Conservation (phyloP, 2,329 filamentous ascomycete species). For the Xylaria digitata region DNA sequence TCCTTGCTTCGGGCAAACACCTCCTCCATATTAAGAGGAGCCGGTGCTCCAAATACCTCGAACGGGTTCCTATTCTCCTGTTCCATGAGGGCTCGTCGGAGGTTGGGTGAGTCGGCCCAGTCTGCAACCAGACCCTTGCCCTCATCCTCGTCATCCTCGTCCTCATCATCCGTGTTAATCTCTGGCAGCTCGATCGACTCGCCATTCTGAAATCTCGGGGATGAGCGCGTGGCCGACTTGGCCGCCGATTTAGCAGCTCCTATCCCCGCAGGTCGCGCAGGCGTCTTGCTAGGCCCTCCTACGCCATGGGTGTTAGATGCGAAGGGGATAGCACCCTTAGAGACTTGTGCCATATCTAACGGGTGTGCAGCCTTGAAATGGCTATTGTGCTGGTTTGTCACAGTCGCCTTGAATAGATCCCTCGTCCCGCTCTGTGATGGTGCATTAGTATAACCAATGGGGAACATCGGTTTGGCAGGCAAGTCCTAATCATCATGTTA, state of each 20-base stretch:
- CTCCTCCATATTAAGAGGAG: conserved; percentile 92
- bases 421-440: conserved; percentile 65
- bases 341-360: conserved; percentile 86
- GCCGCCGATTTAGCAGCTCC: conserved; percentile 64
- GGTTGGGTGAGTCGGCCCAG: conserved; percentile 90
- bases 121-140: conserved; percentile 73
- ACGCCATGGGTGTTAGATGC: conserved; percentile 73
- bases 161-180: conserved; percentile 93
- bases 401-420: conserved; percentile 73
- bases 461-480: conserved; percentile 69
- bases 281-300: conserved; percentile 74
- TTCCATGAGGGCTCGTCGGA: conserved; percentile 77
- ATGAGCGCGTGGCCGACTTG: conserved; percentile 74
- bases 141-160: conserved; percentile 76
- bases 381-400: conserved; percentile 74
- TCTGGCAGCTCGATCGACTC: conserved; percentile 93
- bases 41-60: conserved; percentile 88
- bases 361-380: conserved; percentile 74
- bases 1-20: conserved; percentile 93
- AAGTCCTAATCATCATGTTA: conserved; percentile 64
- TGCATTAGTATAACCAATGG: conserved; percentile 70
- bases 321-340: conserved; percentile 90
- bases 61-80: conserved; percentile 90
- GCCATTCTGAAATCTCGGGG: conserved; percentile 87
- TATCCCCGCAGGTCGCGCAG: conserved; percentile 65